Percentiles rank a stretch among this genome's conserved stretches.
Conservation (phyloP, 306 rosid genomes). For the Canavalia ensiformis region DNA sequence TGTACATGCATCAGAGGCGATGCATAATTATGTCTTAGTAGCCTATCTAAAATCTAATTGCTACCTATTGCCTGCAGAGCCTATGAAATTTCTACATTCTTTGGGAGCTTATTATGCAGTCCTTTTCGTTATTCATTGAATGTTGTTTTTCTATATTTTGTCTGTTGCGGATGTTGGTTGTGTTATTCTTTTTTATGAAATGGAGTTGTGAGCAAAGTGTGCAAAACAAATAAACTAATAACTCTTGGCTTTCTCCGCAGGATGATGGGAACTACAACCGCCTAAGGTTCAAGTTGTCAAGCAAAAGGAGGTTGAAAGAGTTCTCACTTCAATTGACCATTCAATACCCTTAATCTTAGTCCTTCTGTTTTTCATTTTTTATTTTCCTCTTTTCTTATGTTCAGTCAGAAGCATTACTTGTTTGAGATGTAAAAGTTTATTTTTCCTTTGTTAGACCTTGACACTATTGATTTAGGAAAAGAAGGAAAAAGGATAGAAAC, state of each 20-base stretch:
- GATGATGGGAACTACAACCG: slow-evolving; percentile 35
- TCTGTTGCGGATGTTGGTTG: slow-evolving; percentile 1
- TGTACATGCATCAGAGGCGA: background rate
- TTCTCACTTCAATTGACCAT: slow-evolving; percentile 27
- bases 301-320: slow-evolving; percentile 37
- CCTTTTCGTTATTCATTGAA: background rate
- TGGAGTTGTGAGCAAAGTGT: background rate
- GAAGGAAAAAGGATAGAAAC: background rate
- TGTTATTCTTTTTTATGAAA: background rate
- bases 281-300: slow-evolving; percentile 40
- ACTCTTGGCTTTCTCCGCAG: slow-evolving; percentile 42
- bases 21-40: background rate
- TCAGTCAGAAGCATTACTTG: background rate
- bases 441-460: slow-evolving; percentile 36
- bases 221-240: slow-evolving; percentile 17
- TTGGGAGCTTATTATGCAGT: background rate
- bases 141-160: background rate
- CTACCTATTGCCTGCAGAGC: background rate
- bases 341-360: slow-evolving; percentile 30
- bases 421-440: slow-evolving; percentile 12
- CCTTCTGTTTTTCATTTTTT: slow-evolving; percentile 13
- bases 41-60: background rate
- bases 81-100: slow-evolving; percentile 1
- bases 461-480: slow-evolving; percentile 26
- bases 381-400: background rate